Evolutionary conservation across 192 early-diverging fungal species (phyloP).

Genomic region (Podila epigama): DNA sequence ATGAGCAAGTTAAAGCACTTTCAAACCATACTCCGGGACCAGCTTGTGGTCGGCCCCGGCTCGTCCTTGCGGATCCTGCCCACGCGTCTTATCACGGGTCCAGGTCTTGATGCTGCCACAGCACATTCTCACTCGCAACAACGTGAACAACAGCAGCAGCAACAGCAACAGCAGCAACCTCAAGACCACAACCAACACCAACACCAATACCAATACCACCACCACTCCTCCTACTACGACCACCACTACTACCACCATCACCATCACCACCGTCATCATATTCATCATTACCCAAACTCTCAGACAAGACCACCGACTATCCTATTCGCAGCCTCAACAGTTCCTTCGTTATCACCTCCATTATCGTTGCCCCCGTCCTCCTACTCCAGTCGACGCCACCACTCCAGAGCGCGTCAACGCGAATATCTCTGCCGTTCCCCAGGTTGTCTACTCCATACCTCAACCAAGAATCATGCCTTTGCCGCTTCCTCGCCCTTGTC

Average conservation of each 20-base stretch:
- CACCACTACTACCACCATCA: not conserved
- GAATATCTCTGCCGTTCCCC: not conserved
- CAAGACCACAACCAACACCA: not conserved
- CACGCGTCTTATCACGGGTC: slow-evolving; percentile 11
- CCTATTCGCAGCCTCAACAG: not conserved
- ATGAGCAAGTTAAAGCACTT: slow-evolving; percentile 48
- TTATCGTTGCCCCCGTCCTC: too few relatives aligned
- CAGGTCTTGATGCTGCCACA: slow-evolving; percentile 5
- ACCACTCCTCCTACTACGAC: too few relatives aligned
- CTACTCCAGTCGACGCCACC: not conserved
- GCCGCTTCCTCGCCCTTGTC: slow-evolving; percentile 7
- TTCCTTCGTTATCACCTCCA: not conserved
- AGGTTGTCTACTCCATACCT: slow-evolving; percentile 24
- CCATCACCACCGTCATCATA: slow-evolving; percentile 6
- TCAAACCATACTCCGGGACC: slow-evolving; percentile 34
- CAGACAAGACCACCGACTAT: not conserved
- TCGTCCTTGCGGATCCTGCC: slow-evolving; percentile 22
- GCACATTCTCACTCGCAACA: slow-evolving; percentile 14
- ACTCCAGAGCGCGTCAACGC: slow-evolving; percentile 11
- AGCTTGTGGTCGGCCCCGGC: slow-evolving; percentile 1
- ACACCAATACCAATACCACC: slow-evolving; percentile 4
- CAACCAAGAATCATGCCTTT: slow-evolving; percentile 3
- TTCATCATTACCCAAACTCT: too few relatives aligned
- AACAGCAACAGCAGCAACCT: not conserved
- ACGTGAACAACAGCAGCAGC: slow-evolving; percentile 9